Evolutionary conservation across 192 early-diverging fungal genomes (phyloP).

Genomic region (Entophlyctis helioformis): DNA sequence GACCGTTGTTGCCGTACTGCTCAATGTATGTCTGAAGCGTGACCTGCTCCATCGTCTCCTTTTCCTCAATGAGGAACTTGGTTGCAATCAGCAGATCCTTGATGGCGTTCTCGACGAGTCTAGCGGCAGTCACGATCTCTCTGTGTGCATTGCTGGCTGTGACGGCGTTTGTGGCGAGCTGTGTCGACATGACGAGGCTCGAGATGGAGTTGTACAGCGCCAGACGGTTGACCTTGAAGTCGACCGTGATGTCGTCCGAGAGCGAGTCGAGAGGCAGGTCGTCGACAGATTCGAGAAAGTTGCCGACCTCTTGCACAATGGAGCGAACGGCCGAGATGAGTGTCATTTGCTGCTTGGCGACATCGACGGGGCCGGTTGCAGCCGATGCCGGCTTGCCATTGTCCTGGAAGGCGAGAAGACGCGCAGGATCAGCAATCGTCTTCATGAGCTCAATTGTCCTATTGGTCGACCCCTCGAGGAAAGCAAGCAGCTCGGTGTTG

Average conservation of each 20-base stretch:
- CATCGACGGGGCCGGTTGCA: too few relatives aligned
- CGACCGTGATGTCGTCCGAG: slow-evolving; percentile 21
- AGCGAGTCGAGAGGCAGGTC: slow-evolving; percentile 30
- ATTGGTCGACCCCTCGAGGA: slow-evolving; percentile 20
- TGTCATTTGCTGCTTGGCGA: too few relatives aligned
- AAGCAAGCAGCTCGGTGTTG: slow-evolving; percentile 25
- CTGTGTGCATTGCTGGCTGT: slow-evolving; percentile 38
- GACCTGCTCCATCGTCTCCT: slow-evolving; percentile 36
- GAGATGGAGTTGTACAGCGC: slow-evolving; percentile 53
- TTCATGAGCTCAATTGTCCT: too few relatives aligned
- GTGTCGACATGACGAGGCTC: slow-evolving; percentile 45
- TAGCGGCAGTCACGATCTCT: slow-evolving; percentile 37
- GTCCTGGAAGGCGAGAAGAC: too few relatives aligned
- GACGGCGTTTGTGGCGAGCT: slow-evolving; percentile 37
- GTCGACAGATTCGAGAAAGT: slow-evolving; percentile 36
- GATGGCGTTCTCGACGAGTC: slow-evolving; percentile 38
- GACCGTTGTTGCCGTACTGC: too few relatives aligned
- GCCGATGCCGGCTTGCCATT: too few relatives aligned
- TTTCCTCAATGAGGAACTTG: slow-evolving; percentile 48
- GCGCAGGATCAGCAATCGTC: too few relatives aligned
- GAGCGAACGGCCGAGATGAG: slow-evolving; percentile 20
- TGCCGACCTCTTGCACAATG: slow-evolving; percentile 39
- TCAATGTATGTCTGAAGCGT: slow-evolving; percentile 18
- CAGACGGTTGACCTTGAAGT: slow-evolving; percentile 52
- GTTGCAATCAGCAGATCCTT: slow-evolving; percentile 40